A percentile compares a stretch with the other conserved stretches of the same genome.
phyloP scores from a whole-genome alignment of 129 eudicot species.

The Kitagawia praeruptora region DNA sequence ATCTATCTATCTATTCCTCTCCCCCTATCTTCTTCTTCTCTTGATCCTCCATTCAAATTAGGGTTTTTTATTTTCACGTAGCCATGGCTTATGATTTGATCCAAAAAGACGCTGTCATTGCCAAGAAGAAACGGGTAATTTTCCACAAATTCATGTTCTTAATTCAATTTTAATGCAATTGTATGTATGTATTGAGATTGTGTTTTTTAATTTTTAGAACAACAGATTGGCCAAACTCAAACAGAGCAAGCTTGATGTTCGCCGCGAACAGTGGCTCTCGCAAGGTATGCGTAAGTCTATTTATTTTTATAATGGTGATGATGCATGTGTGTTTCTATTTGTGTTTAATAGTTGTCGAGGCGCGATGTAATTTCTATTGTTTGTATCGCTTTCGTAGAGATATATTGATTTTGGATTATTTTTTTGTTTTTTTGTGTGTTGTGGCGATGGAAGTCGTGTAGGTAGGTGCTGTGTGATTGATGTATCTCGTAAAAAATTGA shows the following conservation, averaged over 20 bases:
- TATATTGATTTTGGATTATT: background rate
- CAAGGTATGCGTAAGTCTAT: slow-evolving; percentile 21
- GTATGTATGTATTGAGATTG: background rate
- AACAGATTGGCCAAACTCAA: slow-evolving; percentile 26
- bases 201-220: slow-evolving; percentile 7
- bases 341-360: background rate
- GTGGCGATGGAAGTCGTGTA: background rate
- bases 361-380: background rate
- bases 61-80: background rate
- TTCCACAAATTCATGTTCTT: background rate
- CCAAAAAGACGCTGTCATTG: background rate
- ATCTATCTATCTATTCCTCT: background rate
- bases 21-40: background rate
- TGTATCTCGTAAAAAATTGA: background rate
- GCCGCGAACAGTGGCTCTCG: slow-evolving; percentile 34
- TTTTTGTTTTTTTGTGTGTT: too few relatives aligned
- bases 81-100: slow-evolving; percentile 26
- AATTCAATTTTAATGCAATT: background rate
- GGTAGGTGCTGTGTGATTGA: background rate
- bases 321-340: background rate
- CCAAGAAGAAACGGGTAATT: slow-evolving; percentile 19
- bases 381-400: background rate
- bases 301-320: too few relatives aligned
- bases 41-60: background rate
- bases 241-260: slow-evolving; percentile 31